Percentiles rank a stretch among this genome's conserved stretches.
These are phyloP conservation scores for Leersia perrieri DNA, from an alignment of 176 grass and related monocot species.

Conservation along the genomic window DNA sequence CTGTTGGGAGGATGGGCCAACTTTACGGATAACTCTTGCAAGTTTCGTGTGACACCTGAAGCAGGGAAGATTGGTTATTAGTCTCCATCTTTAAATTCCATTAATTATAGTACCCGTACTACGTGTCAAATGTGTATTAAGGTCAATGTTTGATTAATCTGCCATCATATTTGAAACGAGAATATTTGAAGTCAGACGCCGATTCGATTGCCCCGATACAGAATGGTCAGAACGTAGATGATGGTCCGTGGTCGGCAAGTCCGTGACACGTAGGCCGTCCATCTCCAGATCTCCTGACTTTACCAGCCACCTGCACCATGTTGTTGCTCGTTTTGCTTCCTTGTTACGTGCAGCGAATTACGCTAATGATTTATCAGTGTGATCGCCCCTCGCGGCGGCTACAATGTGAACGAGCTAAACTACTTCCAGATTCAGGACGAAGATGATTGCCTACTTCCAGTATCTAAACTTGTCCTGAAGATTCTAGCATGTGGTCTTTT, in stretches of 20 bases:
- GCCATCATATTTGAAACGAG: not conserved
- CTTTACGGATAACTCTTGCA: not conserved
- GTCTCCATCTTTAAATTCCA: conserved; percentile 13
- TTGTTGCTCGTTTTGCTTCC: not conserved
- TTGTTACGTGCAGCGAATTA: not conserved
- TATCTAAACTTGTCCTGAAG: too few species aligned
- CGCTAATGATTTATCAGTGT: not conserved
- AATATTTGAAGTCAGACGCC: conserved; percentile 8
- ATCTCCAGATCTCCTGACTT: not conserved
- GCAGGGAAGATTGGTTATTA: not conserved
- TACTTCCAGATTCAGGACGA: too few species aligned
- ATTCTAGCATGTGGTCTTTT: too few species aligned
- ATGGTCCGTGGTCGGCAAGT: not conserved
- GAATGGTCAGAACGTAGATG: conserved; percentile 9
- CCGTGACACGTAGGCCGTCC: not conserved
- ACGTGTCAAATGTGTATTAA: not conserved
- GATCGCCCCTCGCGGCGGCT: not conserved
- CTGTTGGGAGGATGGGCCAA: not conserved
- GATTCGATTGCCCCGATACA: not conserved
- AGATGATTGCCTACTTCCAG: not conserved
- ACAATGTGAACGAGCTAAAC: not conserved
- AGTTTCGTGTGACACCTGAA: not conserved
- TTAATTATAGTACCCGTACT: not conserved
- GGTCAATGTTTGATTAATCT: conserved; percentile 20
- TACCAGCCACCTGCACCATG: not conserved